Conservation (phyloP, 208 protist genomes). For the Acanthamoeba rhysodes region DNA sequence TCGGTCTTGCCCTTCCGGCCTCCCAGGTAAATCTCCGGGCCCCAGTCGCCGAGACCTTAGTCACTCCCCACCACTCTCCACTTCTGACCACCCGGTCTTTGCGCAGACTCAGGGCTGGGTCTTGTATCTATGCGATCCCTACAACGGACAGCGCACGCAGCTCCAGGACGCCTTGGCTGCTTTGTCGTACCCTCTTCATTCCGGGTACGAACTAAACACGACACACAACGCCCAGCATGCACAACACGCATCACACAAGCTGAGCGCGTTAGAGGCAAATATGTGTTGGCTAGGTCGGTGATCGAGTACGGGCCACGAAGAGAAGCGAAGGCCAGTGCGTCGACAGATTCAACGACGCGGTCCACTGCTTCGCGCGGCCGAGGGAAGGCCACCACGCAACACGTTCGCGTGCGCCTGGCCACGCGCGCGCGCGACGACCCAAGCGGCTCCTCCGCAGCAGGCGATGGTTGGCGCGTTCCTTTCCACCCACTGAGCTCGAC, state of each 20-base stretch:
- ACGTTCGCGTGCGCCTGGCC: background rate
- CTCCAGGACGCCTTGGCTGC: background rate
- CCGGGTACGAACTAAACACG: background rate
- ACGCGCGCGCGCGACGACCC: background rate
- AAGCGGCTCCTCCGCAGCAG: background rate
- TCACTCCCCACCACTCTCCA: background rate
- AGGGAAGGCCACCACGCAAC: background rate
- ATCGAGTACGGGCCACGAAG: background rate
- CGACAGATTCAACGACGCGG: background rate
- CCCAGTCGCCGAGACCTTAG: background rate
- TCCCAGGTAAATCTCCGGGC: background rate
- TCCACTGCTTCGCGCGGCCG: background rate
- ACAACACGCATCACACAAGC: background rate
- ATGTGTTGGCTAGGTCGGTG: background rate
- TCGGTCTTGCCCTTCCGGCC: background rate
- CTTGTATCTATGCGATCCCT: background rate
- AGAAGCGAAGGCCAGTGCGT: background rate
- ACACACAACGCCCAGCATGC: no score
- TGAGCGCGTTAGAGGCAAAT: background rate
- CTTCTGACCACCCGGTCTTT: background rate
- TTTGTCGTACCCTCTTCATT: background rate
- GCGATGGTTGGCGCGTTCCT: background rate
- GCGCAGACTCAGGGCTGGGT: background rate
- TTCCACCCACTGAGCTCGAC: background rate
- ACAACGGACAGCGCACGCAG: slow-evolving; percentile 13